phyloP scores from a whole-genome alignment of 2,329 filamentous ascomycete genomes.

The Ophiostoma triangulosporum region DNA sequence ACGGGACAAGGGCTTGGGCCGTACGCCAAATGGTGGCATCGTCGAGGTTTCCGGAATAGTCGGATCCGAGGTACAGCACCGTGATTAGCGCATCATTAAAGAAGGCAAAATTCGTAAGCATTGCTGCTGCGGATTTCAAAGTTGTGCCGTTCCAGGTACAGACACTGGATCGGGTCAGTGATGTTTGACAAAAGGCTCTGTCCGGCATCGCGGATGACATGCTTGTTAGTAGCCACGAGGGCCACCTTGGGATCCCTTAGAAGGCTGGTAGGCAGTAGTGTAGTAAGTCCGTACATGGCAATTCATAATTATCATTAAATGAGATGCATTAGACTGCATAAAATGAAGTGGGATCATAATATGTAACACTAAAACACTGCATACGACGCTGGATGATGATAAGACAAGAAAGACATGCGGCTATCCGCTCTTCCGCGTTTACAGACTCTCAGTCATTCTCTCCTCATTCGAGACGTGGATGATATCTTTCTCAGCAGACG shows the following conservation, averaged over 20 bases:
- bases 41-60: neutral
- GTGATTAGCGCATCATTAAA: conserved; percentile 35
- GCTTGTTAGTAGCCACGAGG: conserved; percentile 43
- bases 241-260: conserved; percentile 31
- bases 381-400: no score
- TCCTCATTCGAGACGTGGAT: neutral
- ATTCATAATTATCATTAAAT: no score
- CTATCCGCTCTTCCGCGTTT: neutral
- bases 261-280: conserved; percentile 29
- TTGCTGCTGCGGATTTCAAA: conserved; percentile 41
- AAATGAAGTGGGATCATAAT: no score
- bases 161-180: conserved; percentile 42
- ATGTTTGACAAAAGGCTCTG: conserved; percentile 20
- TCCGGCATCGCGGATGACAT: conserved; percentile 27
- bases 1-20: neutral
- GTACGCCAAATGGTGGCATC: neutral
- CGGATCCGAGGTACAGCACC: conserved; percentile 16
- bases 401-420: neutral
- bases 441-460: neutral
- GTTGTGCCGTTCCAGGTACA: conserved; percentile 49
- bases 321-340: no score
- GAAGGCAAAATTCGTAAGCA: conserved; percentile 41
- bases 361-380: no score
- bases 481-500: neutral
- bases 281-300: conserved; percentile 31